Evolutionary conservation across 2,329 filamentous ascomycete genomes (phyloP), one percentile per base, ranked within the genome.

Genomic region (Aspergillus calidoustus): DNA sequence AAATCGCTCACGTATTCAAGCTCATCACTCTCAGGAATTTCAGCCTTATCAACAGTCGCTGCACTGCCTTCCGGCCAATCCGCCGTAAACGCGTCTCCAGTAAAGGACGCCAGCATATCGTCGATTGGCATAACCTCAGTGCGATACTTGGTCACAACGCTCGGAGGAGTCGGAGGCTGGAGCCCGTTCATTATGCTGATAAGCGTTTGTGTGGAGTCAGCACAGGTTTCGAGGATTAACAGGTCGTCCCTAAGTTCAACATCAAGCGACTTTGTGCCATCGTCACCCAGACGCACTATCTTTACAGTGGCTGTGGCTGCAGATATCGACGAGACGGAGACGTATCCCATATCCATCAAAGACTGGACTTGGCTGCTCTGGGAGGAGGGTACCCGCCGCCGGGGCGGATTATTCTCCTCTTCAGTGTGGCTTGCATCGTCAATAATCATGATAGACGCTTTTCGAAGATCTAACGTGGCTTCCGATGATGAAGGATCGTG

Each of bases 131-230:
- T 88, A 3, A 96, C 86, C 64, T 94, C 87, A 0, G 93, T 97
- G 41, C 91, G 86, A 75, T 96, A 99, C 72, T 95, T 95, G 66
- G 89, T 86, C 68, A 91, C 89, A 64, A 90, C 92, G 71, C 87
- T 94, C 1, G 93, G 92, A 0, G 93, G 90, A 7, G 87, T 89
- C 1, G 95, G 94, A 4, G 94, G 95, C 43, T 89, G 88, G 4
- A 99, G 82, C 0, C 90, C 93, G 70, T 91, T 92, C 17, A 93
- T 79, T 47, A 96, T 84, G 2, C 86, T 84, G 56, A 97, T 89
- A 15, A 99, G 83, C 0, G 95, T 99, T 74, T 97, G 93, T 0
- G 93, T 98, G 1, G 95, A 99, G 77, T 99, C 95, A 31, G 95
- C 95, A 71, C 96, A 99, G 1, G 93, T 96, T 76, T 99, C 95